Evolutionary conservation across 371 early-diverging fungal genomes (phyloP), one percentile per base, ranked within the genome.

Genomic region (Rhizomucor pusillus): DNA sequence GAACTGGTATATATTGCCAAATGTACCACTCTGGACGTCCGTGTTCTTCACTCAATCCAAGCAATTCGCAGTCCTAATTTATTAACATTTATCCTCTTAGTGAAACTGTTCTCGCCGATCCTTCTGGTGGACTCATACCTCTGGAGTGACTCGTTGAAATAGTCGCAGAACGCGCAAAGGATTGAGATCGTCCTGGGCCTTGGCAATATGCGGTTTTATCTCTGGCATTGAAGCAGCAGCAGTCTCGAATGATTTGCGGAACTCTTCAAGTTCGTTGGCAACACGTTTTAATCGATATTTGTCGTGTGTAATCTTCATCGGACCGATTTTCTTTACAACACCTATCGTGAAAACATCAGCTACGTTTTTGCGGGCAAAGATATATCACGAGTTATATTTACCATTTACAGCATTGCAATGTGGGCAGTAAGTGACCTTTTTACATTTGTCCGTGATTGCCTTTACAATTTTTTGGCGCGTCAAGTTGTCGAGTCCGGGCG

Each of bases 231-330:
- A 67, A 20, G 75, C 77, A 11, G 82, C 74, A 16, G 94, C 93
- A 23, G 77, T 79, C 19, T 82, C 85, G 65, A 97, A 90, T 0
- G 91, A 76, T 52, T 73, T 72, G 57, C 84, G 80, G 58, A 88
- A 90, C 57, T 81, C 80, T 23, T 89, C 90, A 22, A 83, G 80
- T 54, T 91, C 93, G 0, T 79, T 86, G 6, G 86, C 86, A 0
- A 86, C 87, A 60, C 88, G 81, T 64, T 88, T 88, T 50, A 84
- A 75, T 50, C 91, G 85, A 67, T 79, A 97, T 65, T 94, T 94
- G 63, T 99, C 98, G 72, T 99, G 98, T 2, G 97, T 85, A 47
- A 99, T 87, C 77, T 95, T 99, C 60, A 99, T 79, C 1, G 94
- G 95, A 1, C 94, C 94, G 16, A 92, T 93, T 72, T 99, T 98